A percentile compares a stretch with the other conserved stretches of the same genome.
Conservation (phyloP, 1,284 basidiomycete genomes). For the Tilletia caries region DNA sequence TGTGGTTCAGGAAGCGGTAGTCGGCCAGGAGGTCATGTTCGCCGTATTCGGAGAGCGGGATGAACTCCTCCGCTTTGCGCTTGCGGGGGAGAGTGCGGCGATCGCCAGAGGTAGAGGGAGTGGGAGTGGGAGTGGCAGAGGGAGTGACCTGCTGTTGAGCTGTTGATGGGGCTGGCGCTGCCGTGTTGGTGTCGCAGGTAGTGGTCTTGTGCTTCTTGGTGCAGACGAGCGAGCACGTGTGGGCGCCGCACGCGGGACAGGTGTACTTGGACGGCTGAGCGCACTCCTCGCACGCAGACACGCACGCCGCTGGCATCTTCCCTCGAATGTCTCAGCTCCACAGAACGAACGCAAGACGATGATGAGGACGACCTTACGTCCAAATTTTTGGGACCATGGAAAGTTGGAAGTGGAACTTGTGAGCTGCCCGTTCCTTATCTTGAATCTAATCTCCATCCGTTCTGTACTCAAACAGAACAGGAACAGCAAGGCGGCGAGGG, state of each 20-base stretch:
- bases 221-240: neutral
- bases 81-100: neutral
- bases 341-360: too few relatives aligned
- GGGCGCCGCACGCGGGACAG: slow-evolving; percentile 1
- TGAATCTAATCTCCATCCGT: too few relatives aligned
- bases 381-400: too few relatives aligned
- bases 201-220: slow-evolving; percentile 9
- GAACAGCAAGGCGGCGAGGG: too few relatives aligned
- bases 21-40: neutral
- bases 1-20: neutral
- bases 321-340: too few relatives aligned
- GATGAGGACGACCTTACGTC: too few relatives aligned
- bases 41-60: slow-evolving; percentile 4
- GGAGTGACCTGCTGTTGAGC: neutral
- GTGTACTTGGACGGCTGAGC: slow-evolving; percentile 10
- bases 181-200: neutral
- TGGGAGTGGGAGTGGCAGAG: too few relatives aligned
- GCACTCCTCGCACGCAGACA: neutral
- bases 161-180: neutral
- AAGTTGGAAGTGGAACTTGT: too few relatives aligned
- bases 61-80: neutral
- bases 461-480: too few relatives aligned
- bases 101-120: too few relatives aligned
- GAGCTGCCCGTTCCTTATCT: too few relatives aligned
- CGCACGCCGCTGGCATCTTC: neutral